Base-by-base conservation (phyloP, 345 rosid species). In the Aquilaria yunnanensis region DNA sequence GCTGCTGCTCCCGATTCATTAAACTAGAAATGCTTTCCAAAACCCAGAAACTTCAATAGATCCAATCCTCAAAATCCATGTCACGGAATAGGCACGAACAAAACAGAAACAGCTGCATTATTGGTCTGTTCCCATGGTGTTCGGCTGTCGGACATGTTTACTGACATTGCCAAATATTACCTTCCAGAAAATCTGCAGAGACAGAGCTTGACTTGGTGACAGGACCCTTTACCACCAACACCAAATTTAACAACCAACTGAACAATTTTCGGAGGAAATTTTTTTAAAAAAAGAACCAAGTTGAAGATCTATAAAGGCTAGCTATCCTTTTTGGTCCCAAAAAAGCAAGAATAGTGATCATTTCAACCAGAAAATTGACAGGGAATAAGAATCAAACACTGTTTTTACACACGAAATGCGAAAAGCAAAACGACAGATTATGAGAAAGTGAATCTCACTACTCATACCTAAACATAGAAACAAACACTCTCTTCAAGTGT, bases 1-100 rank as follows among this genome's bases (percentile, higher is more conserved):
- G 59, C 70, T 77, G 75, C 78, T 77, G 78, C 57, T 75, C 83
- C 65, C 65, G 74, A 75, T 80, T 88, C 98, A 88, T 91, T 76
- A 43, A 51, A 58, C 70, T 47, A 57, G 52, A 62, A 57, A 10
- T 41, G 14, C 9, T 59, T 54, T 30, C 58, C 46, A 14, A 4
- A 58, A 63, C 29, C 32, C 65, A 59, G 56, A 59, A 43, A 30
- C 60, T 66, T 51, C 46, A 61, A 51, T 50, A 53, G 52, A 71
- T 64, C 57, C 74, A 67, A 62, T 73, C 68, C 67, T 67, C 63
- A 53, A 59, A 37, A 45, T 58, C 58, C 59, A 64, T 14, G 56
- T 50, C 67, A 37, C 47, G 34, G 46, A 45, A 50, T 41, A 61
- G 47, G 55, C 70, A 61, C 55, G 37, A 62, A 63, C 43, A 72